Conservation (phyloP, 1,139 yeast genomes). For the Taphrina deformans region DNA sequence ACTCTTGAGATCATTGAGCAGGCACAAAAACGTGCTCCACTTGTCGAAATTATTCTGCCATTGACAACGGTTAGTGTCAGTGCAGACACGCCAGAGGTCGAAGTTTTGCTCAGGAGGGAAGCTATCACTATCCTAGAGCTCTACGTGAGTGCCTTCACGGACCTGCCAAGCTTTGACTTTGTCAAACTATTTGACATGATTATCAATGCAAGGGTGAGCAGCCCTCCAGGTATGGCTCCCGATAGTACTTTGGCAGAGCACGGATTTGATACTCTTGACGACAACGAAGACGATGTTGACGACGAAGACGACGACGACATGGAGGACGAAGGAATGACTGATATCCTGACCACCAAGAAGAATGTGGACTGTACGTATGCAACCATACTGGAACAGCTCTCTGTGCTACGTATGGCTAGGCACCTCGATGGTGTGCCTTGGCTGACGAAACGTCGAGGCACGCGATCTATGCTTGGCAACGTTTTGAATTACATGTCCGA, state of each 20-base stretch:
- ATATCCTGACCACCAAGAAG: too few species aligned
- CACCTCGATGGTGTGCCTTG: slow-evolving; percentile 2
- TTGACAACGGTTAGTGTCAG: neutral
- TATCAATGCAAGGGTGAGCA: neutral
- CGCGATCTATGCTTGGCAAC: slow-evolving; percentile 1
- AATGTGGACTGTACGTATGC: neutral
- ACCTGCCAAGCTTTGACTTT: slow-evolving; percentile 22
- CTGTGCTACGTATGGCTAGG: slow-evolving; percentile 5
- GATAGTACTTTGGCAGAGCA: neutral
- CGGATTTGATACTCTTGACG: neutral
- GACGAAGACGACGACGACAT: neutral
- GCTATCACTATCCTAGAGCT: neutral
- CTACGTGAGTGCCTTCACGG: slow-evolving; percentile 6
- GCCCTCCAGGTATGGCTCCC: neutral
- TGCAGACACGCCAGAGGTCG: neutral
- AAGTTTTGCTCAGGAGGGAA: slow-evolving; percentile 1
- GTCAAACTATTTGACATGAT: slow-evolving; percentile 3
- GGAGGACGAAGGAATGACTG: too few species aligned
- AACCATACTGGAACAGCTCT: neutral
- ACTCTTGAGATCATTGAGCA: slow-evolving; percentile 14
- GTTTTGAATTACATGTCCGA: neutral
- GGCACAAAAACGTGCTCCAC: slow-evolving; percentile 34
- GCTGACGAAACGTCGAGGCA: slow-evolving; percentile 6
- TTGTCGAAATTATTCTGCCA: slow-evolving; percentile 24
- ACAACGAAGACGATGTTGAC: neutral